Evolutionary conservation across 441 rosid genomes (phyloP).

Genomic region (Gossypium lobatum): DNA sequence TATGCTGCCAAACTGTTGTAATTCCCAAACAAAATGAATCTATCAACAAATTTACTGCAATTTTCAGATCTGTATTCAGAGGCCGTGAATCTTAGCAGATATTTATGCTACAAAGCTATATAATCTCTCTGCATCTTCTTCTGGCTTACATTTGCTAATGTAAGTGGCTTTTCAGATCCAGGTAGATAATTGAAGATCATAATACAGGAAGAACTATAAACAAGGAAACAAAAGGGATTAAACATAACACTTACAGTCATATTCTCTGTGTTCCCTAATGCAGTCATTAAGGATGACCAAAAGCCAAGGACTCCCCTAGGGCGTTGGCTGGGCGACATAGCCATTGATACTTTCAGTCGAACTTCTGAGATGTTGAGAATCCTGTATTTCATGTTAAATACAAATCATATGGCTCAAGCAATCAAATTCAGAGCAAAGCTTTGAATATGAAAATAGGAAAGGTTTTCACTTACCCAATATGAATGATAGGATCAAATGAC

Average conservation of each 20-base stretch:
- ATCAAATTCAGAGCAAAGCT: conserved; percentile 1
- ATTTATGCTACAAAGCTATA: background rate
- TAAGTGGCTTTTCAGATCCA: conserved; percentile 1
- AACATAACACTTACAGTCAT: conserved; percentile 69
- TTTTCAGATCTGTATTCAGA: background rate
- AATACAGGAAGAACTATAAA: conserved; percentile 5
- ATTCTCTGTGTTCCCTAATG: conserved; percentile 95
- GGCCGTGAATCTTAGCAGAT: background rate
- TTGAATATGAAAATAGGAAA: background rate
- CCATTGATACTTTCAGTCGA: conserved; percentile 87
- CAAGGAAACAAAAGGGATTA: background rate
- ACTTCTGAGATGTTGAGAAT: conserved; percentile 87
- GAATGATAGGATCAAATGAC: conserved; percentile 94
- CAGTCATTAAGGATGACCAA: conserved; percentile 98
- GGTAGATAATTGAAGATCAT: conserved; percentile 9
- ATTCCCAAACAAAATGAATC: background rate
- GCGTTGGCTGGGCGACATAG: conserved; percentile 96
- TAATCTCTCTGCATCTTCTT: conserved; percentile 5
- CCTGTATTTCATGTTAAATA: conserved; percentile 39
- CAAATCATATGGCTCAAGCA: conserved; percentile 4
- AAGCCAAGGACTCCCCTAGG: conserved; percentile 98
- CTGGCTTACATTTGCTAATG: background rate
- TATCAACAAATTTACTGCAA: background rate
- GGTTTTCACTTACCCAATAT: conserved; percentile 64
- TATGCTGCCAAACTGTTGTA: background rate